Conservation (phyloP, 108 stramenopile species). For the Skeletonema grethae region DNA sequence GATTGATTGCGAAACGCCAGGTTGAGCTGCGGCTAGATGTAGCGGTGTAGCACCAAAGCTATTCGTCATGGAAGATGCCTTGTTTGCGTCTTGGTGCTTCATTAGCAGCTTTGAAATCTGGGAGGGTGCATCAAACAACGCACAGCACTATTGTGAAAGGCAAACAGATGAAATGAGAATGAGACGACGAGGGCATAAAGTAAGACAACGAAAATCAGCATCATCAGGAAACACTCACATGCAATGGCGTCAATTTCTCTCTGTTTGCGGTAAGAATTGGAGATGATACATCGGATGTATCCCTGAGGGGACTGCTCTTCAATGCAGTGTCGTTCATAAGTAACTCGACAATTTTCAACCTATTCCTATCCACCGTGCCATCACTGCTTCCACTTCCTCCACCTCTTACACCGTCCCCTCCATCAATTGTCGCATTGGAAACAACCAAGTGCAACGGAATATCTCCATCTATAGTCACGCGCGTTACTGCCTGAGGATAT, state of each 20-base stretch:
- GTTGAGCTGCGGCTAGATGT: constrained; percentile 48
- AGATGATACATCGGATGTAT: constrained; percentile 11
- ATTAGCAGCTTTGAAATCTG: constrained; percentile 46
- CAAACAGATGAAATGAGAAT: neutral
- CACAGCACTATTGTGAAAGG: constrained; percentile 38
- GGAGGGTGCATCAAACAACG: constrained; percentile 51
- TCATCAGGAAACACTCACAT: constrained; percentile 10
- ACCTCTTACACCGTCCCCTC: constrained; percentile 24
- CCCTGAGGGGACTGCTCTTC: constrained; percentile 3
- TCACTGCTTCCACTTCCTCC: neutral
- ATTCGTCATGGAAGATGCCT: constrained; percentile 44
- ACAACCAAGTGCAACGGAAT: constrained; percentile 68
- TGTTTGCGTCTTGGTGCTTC: constrained; percentile 49
- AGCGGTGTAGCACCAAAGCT: constrained; percentile 47
- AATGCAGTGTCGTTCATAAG: constrained; percentile 30
- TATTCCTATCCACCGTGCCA: constrained; percentile 42
- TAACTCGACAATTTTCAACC: constrained; percentile 46
- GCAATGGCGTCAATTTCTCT: constrained; percentile 55
- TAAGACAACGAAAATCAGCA: neutral
- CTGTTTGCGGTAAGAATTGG: constrained; percentile 20
- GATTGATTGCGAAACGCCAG: constrained; percentile 42
- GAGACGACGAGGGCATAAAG: neutral
- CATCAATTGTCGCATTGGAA: constrained; percentile 31
- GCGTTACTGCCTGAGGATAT: constrained; percentile 38
- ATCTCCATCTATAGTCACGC: constrained; percentile 51